Percentiles rank a stretch among this genome's conserved stretches.
These are phyloP conservation scores for Mimosa pudica DNA, from an alignment of 306 rosid genomes.

Conservation along the genomic window DNA sequence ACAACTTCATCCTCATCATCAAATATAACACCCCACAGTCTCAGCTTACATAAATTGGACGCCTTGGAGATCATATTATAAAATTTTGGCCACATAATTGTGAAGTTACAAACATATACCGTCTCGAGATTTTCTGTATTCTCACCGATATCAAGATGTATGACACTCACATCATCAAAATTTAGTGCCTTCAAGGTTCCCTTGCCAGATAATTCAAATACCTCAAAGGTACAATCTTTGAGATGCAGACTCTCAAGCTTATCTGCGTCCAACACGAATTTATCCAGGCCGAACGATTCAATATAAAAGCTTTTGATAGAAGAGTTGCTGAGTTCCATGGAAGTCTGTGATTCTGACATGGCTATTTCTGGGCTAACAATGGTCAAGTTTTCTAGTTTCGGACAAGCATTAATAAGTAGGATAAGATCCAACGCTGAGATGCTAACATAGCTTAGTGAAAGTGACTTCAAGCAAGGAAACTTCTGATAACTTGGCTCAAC, in stretches of 20 bases:
- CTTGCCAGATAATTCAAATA: constrained; percentile 61
- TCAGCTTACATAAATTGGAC: constrained; percentile 55
- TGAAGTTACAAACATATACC: constrained; percentile 73
- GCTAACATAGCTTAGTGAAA: constrained; percentile 55
- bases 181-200: constrained; percentile 58
- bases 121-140: constrained; percentile 70
- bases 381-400: constrained; percentile 57
- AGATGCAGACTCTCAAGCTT: constrained; percentile 58
- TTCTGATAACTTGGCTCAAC: constrained; percentile 69
- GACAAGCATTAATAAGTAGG: constrained; percentile 65
- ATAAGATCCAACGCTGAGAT: constrained; percentile 74
- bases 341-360: constrained; percentile 57
- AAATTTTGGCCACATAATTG: constrained; percentile 76
- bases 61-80: constrained; percentile 75
- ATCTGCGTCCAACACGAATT: constrained; percentile 54
- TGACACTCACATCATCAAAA: constrained; percentile 71
- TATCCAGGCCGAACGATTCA: constrained; percentile 61
- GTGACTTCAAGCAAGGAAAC: constrained; percentile 66
- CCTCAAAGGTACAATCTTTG: constrained; percentile 61
- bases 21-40: constrained; percentile 71
- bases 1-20: constrained; percentile 71
- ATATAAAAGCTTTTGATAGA: constrained; percentile 62
- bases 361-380: constrained; percentile 59
- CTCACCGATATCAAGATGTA: constrained; percentile 74
- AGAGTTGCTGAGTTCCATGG: constrained; percentile 55